Base-by-base conservation (phyloP, 805 yeast species). In the Sugiyamaella americana region DNA sequence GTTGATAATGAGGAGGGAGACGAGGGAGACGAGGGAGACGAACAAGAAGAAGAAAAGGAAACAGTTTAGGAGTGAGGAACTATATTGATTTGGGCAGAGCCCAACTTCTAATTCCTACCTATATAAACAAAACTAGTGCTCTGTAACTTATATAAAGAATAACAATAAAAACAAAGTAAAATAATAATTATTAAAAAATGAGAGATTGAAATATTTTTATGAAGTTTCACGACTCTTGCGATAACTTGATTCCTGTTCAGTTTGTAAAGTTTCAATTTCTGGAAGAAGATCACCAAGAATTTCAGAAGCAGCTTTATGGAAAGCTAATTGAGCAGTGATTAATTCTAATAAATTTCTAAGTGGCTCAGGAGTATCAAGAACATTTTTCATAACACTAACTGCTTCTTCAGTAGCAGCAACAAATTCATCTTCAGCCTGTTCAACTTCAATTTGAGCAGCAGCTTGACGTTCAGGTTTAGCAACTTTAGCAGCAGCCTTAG, bases 341-440 rank as follows among this genome's bases (percentile, higher is more conserved):
- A 87, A 74, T 62, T 82, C 87, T 50, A 74, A 71, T 49, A 86
- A 68, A 62, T 81, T 82, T 43, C 78, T 74, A 55, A 84, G 71
- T 16, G 88, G 83, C 56, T 79, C 75, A 18, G 88, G 79, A 47
- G 80, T 73, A 48, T 81, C 80, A 54, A 87, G 76, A 23, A 84
- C 89, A 61, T 82, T 80, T 69, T 82, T 86, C 89, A 87, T 82
- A 50, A 83, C 78, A 35, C 80, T 70, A 46, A 86, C 87, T 35
- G 95, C 93, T 59, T 84, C 93, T 68, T 87, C 95, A 30, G 87
- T 87, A 20, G 89, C 83, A 56, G 84, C 86, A 40, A 93, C 95
- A 64, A 87, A 87, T 59, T 84, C 89, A 59, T 87, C 96, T 68
- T 87, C 96, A 43, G 87, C 80, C 51, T 81, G 77, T 66, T 87